Percentiles rank a stretch among this genome's conserved stretches.
Evolutionary conservation across 208 protist species (phyloP).

Genomic region (Novymonas esmeraldas): DNA sequence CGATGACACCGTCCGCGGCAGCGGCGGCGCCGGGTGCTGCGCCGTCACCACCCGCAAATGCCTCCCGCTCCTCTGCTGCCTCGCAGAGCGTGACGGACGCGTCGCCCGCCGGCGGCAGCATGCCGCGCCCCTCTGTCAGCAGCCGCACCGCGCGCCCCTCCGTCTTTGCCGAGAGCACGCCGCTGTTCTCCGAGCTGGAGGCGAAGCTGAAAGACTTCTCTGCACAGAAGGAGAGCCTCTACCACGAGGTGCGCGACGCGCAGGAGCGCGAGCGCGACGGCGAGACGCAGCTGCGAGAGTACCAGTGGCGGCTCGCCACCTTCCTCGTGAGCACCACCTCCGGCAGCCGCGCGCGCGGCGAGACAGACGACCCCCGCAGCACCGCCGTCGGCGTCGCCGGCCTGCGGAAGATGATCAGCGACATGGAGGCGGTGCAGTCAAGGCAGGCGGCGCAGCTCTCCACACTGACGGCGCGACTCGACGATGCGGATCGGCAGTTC

Average conservation of each 20-base stretch:
- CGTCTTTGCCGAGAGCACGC: constrained; percentile 31
- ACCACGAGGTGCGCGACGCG: constrained; percentile 70
- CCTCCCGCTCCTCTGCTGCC: background rate
- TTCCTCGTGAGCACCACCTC: constrained; percentile 60
- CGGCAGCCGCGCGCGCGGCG: constrained; percentile 28
- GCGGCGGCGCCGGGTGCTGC: background rate
- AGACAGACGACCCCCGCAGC: constrained; percentile 3
- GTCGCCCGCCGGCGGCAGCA: constrained; percentile 8
- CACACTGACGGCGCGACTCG: constrained; percentile 41
- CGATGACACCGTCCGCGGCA: constrained; percentile 12
- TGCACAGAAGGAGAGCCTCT: constrained; percentile 67
- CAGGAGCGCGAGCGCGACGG: constrained; percentile 59
- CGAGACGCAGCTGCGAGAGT: constrained; percentile 65
- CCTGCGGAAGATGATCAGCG: constrained; percentile 55
- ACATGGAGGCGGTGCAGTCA: constrained; percentile 43
- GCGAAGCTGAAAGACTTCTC: constrained; percentile 56
- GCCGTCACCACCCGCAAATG: background rate
- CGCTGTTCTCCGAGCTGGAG: constrained; percentile 57
- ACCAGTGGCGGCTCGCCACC: constrained; percentile 73
- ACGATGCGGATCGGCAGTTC: constrained; percentile 58
- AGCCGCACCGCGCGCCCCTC: constrained; percentile 26
- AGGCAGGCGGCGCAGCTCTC: constrained; percentile 41
- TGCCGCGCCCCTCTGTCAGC: constrained; percentile 16
- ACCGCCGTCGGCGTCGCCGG: constrained; percentile 69
- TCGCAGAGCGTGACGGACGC: background rate